A percentile compares a stretch with the other conserved stretches of the same genome.
These are phyloP conservation scores for Scytalidium lignicola DNA, from an alignment of 2,329 filamentous ascomycete genomes.

Conservation along the genomic window DNA sequence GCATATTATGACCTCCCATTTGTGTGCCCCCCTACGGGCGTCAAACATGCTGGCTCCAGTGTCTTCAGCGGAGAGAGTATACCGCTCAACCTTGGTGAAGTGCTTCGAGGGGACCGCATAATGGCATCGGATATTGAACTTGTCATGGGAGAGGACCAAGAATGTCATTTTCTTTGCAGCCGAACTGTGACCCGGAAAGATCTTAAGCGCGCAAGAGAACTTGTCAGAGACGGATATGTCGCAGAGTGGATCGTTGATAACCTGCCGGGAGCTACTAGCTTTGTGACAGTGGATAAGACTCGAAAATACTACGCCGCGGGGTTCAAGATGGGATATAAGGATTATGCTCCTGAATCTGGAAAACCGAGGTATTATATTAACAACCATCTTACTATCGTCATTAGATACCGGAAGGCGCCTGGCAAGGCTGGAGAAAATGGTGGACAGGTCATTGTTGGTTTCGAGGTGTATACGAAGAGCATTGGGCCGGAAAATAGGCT, in stretches of 20 bases:
- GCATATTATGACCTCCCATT: constrained; percentile 86
- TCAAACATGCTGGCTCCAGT: constrained; percentile 57
- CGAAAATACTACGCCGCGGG: constrained; percentile 86
- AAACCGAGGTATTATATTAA: constrained; percentile 69
- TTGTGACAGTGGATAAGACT: constrained; percentile 78
- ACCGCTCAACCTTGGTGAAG: constrained; percentile 79
- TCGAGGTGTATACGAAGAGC: constrained; percentile 87
- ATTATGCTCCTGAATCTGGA: constrained; percentile 53
- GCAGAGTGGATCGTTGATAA: constrained; percentile 94
- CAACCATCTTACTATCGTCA: constrained; percentile 82
- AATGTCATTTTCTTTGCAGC: constrained; percentile 69
- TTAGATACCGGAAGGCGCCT: constrained; percentile 69
- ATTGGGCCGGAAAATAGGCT: constrained; percentile 57
- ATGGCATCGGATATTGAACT: constrained; percentile 79
- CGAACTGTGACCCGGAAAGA: constrained; percentile 59
- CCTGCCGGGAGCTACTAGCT: constrained; percentile 80
- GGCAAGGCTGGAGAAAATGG: constrained; percentile 64
- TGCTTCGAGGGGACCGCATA: constrained; percentile 82
- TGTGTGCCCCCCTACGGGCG: constrained; percentile 73
- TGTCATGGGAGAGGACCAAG: constrained; percentile 68
- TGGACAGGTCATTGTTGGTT: constrained; percentile 78
- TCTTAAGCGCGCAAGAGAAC: constrained; percentile 61
- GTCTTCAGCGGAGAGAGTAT: constrained; percentile 73
- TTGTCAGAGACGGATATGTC: constrained; percentile 78
- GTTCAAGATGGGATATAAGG: constrained; percentile 80